Evolutionary conservation across 768 basidiomycete genomes (phyloP), one percentile per base, ranked within the genome.

Genomic region (Tricholoma terreum): DNA sequence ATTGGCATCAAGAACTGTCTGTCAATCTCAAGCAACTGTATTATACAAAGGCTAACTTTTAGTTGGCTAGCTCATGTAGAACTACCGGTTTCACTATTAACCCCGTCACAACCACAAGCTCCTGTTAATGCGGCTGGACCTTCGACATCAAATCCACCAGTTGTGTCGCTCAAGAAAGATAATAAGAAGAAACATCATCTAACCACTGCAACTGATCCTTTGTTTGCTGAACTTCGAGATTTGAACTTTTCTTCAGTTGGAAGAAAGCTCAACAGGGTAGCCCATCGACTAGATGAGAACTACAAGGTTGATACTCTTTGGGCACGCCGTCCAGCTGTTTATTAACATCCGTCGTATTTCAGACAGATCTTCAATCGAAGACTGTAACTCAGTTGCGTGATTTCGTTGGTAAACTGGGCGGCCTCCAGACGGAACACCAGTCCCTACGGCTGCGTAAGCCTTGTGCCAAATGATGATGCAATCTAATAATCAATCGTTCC

Each of bases 381-480:
- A 95, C 93, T 11, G 89, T 95, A 15, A 84, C 89, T 10, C 92
- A 99, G 71, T 77, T 99, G 64, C 84, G 89, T 56, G 92, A 94
- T 67, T 98, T 99, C 72, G 97, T 99, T 17, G 94, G 95, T 11
- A 94, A 92, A 67, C 78, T 99, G 1, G 92, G 94, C 19, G 93
- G 94, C 1, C 75, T 98, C 60, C 93, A 98, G 73, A 84, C 83
- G 15, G 96, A 99, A 66, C 94, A 97, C 63, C 90, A 94, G 68
- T 84, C 91, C 46, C 71, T 98, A 59, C 78, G 90, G 60, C 77
- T 98, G 51, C 96, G 96, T 98, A 68, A 70, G 93, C 57, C 12
- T 30, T 31, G 12, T 33, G n/a, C n/a, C 8, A 42, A 12, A 17
- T 49, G 22, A 21, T 33, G 3, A 3, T 52, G 33, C 35, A 43